Percentiles rank a stretch among this genome's conserved stretches.
phyloP scores from a whole-genome alignment of 805 yeast species.

The Dipodascopsis uninucleata region DNA sequence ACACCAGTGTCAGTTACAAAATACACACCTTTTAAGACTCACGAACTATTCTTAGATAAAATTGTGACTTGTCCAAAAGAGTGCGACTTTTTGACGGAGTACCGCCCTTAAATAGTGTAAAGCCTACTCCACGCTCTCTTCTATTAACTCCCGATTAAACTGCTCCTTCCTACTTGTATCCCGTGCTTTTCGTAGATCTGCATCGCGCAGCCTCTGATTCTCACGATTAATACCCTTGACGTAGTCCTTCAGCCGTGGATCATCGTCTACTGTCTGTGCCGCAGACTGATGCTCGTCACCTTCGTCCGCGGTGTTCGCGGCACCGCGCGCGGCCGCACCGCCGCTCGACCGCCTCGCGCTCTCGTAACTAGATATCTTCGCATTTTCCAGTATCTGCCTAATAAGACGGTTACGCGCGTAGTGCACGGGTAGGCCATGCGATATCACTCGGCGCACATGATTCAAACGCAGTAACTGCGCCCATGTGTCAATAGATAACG shows the following conservation, averaged over 20 bases:
- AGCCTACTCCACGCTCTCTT: no score
- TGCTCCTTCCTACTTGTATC: constrained; percentile 1
- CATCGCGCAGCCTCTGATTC: constrained; percentile 5
- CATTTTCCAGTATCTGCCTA: constrained; percentile 17
- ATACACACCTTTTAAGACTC: no score
- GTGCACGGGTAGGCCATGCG: constrained; percentile 30
- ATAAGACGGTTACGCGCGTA: constrained; percentile 25
- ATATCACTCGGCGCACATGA: constrained; percentile 22
- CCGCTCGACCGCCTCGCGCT: constrained; percentile 3
- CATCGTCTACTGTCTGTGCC: constrained; percentile 1
- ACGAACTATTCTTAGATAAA: no score
- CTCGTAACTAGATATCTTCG: constrained; percentile 17
- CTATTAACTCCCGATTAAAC: constrained; percentile 15
- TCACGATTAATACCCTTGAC: constrained; percentile 3
- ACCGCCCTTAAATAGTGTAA: no score
- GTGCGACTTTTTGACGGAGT: no score
- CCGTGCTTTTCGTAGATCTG: constrained; percentile 12
- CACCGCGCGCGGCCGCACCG: constrained; percentile 7
- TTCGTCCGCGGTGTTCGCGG: constrained; percentile 8
- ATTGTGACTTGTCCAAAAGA: no score
- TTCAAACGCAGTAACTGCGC: constrained; percentile 22
- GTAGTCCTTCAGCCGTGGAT: constrained; percentile 4
- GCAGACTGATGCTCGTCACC: constrained; percentile 5
- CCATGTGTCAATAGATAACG: constrained; percentile 28
- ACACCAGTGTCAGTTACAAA: no score